A percentile compares a stretch with the other conserved stretches of the same genome.
Evolutionary conservation across 768 basidiomycete genomes (phyloP).

Genomic region (Boletellus sp.): DNA sequence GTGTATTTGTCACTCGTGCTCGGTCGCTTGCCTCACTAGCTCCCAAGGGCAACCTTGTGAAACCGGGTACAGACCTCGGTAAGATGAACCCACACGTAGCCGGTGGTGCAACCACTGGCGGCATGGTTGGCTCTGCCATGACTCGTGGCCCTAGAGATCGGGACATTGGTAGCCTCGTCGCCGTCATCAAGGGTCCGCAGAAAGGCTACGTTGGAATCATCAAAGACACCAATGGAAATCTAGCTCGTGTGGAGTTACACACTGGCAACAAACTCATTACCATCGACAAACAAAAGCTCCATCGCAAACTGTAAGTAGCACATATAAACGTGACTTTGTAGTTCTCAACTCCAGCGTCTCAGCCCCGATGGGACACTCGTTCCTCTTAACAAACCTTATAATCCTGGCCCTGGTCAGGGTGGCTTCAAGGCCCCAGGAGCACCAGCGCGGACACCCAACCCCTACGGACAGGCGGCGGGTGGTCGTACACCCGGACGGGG

Average conservation of each 20-base stretch:
- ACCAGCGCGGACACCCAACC: slow-evolving; percentile 45
- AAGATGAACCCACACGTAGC: slow-evolving; percentile 85
- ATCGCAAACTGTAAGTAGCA: slow-evolving; percentile 63
- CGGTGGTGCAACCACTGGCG: slow-evolving; percentile 54
- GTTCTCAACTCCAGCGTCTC: slow-evolving; percentile 6
- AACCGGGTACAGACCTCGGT: slow-evolving; percentile 69
- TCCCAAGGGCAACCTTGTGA: slow-evolving; percentile 74
- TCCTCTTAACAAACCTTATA: slow-evolving; percentile 41
- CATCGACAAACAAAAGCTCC: slow-evolving; percentile 77
- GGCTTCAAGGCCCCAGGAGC: slow-evolving; percentile 36
- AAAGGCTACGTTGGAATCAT: slow-evolving; percentile 91
- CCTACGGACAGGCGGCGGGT: slow-evolving; percentile 38
- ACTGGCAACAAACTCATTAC: slow-evolving; percentile 87
- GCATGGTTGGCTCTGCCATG: slow-evolving; percentile 82
- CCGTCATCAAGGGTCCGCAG: slow-evolving; percentile 79
- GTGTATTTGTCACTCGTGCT: slow-evolving; percentile 89
- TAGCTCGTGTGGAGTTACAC: slow-evolving; percentile 86
- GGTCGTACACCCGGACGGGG: slow-evolving; percentile 39
- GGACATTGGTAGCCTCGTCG: slow-evolving; percentile 74
- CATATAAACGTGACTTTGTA: background rate
- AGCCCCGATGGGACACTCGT: slow-evolving; percentile 58
- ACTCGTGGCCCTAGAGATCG: slow-evolving; percentile 78
- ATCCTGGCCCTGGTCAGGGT: slow-evolving; percentile 18
- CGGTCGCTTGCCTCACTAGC: slow-evolving; percentile 80
- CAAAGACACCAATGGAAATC: slow-evolving; percentile 89